These are phyloP conservation scores for Fallopia convolvulus DNA, from an alignment of 148 eudicot species.

Conservation along the genomic window DNA sequence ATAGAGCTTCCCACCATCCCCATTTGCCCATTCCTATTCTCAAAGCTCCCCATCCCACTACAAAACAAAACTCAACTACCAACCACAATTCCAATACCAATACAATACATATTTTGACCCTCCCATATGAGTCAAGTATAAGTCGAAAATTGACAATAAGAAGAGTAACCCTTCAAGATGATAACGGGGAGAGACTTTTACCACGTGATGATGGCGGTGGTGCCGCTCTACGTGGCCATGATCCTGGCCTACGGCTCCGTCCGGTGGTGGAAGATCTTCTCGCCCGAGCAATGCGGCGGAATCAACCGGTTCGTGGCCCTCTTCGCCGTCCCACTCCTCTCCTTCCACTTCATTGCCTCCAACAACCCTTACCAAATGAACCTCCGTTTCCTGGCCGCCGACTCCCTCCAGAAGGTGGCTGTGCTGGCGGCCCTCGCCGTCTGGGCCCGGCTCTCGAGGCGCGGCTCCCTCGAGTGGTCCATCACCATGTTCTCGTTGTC, in stretches of 20 bases:
- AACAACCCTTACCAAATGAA: conserved; percentile 31
- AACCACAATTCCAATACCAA: not conserved
- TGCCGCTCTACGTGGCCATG: conserved; percentile 7
- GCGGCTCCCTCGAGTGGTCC: conserved; percentile 32
- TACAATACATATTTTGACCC: no score
- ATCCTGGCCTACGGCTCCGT: conserved; percentile 10
- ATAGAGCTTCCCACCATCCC: not conserved
- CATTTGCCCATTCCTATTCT: not conserved
- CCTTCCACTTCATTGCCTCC: conserved; percentile 32
- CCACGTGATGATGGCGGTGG: conserved; percentile 2
- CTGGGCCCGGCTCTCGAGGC: conserved; percentile 23
- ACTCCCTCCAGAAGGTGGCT: conserved; percentile 28
- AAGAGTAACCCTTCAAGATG: not conserved
- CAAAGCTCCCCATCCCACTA: not conserved
- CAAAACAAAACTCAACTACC: not conserved
- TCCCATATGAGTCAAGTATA: no score
- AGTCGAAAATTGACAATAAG: no score
- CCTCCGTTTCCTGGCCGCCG: conserved; percentile 33
- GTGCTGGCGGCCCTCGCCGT: conserved; percentile 17
- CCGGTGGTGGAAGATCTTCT: conserved; percentile 13
- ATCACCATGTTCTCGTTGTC: conserved; percentile 36
- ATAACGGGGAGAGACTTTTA: conserved; percentile 4
- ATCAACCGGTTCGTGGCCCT: conserved; percentile 34
- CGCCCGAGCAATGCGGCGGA: conserved; percentile 31
- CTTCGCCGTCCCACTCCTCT: conserved; percentile 34